Evolutionary conservation across 805 yeast genomes (phyloP), one percentile per base, ranked within the genome.

Genomic region (Saccharomycopsis fodiens): DNA sequence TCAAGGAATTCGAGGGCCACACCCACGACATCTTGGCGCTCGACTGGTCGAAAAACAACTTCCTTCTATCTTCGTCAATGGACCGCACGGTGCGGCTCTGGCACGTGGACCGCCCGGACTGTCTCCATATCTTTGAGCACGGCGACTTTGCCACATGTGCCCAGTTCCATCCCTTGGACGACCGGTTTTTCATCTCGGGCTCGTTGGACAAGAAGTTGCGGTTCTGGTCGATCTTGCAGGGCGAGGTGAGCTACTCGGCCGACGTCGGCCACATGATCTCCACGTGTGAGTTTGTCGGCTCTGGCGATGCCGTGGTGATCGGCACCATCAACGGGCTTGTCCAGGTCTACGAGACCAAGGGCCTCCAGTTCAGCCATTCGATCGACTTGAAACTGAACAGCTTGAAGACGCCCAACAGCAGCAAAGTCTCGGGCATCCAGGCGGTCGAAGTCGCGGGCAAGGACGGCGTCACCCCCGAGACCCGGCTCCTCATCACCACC

Each of bases 1-100:
- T 70, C 13, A 69, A 75, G 25, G 71, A 71, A 12, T 82, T 78
- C 51, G 62, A 59, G 35, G 93, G 85, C 15, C 97, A 91, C 61
- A 61, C 73, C 1, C 74, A 74, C 39, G 83, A 86, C 48, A 71
- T 91, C 13, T 60, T 86, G n/a, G 76, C 84, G 8, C 57, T 89
- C 29, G 85, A 85, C 55, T 89, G 97, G 97, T 82, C 94, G 42
- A 82, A 81, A 55, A 88, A 87, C 62, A 82, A 82, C 58, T 89
- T 89, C 54, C 59, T 91, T 25, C 59, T 87, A 1, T 72, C 93
- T 0, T 80, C 93, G 3, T 83, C 95, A 1, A 83, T 85, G 82
- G 97, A 89, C 62, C 73, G 76, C 52, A 82, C 94, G 0, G 95
- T 79, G 2, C 75, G 76, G 52, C 64, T 89, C 39, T 89, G 97